Evolutionary conservation across 208 protist genomes (phyloP).

Genomic region (Borovskyia barvae): DNA sequence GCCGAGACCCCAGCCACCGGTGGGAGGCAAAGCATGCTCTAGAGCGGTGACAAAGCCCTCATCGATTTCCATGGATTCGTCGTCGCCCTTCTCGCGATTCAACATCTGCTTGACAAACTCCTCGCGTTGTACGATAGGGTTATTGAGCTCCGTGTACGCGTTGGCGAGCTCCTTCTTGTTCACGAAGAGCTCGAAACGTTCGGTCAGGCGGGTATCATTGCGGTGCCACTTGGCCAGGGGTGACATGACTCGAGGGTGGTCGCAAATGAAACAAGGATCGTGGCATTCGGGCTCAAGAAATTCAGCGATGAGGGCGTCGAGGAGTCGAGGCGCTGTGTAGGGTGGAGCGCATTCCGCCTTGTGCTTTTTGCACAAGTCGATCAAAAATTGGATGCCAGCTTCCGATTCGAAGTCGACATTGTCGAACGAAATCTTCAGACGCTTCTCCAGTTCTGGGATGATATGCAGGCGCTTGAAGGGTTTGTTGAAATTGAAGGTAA

Average conservation of each 20-base stretch:
- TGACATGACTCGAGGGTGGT: slow-evolving; percentile 99
- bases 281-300: slow-evolving; percentile 96
- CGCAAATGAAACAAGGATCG: slow-evolving; percentile 99
- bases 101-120: slow-evolving; percentile 97
- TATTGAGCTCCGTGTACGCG: slow-evolving; percentile 99
- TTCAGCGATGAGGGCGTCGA: slow-evolving; percentile 98
- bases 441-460: slow-evolving; percentile 95
- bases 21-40: slow-evolving; percentile 99
- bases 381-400: slow-evolving; percentile 84
- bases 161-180: slow-evolving; percentile 98
- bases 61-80: slow-evolving; percentile 98
- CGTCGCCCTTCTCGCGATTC: slow-evolving; percentile 95
- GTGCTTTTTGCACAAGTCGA: slow-evolving; percentile 88
- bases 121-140: slow-evolving; percentile 98
- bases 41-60: slow-evolving; percentile 96
- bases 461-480: slow-evolving; percentile 98
- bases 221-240: slow-evolving; percentile 99
- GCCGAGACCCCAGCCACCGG: slow-evolving; percentile 99
- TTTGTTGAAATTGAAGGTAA: slow-evolving; percentile 98
- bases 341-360: slow-evolving; percentile 94
- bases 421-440: slow-evolving; percentile 84
- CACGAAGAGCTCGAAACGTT: slow-evolving; percentile 99
- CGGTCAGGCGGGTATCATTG: slow-evolving; percentile 92
- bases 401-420: slow-evolving; percentile 70
- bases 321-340: slow-evolving; percentile 94